Percentiles rank a stretch among this genome's conserved stretches.
phyloP scores from a whole-genome alignment of 441 rosid species.

The Populus trichocarpa region DNA sequence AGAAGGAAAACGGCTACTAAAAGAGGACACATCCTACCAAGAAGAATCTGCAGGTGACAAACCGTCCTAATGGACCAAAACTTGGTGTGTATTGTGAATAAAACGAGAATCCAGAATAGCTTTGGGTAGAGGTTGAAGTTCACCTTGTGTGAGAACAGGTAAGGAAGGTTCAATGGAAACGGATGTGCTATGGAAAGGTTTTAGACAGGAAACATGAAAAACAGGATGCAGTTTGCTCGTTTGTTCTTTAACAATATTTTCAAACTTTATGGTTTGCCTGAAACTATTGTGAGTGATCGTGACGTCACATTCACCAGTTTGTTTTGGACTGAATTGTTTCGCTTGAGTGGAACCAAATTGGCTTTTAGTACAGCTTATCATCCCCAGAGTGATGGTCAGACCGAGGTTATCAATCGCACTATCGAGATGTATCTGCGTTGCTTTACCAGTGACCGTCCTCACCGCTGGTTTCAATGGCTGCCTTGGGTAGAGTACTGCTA shows the following conservation, averaged over 20 bases:
- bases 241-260: neutral
- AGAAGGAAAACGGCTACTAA: neutral
- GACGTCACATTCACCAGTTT: neutral
- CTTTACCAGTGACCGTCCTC: too few species aligned
- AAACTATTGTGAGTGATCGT: neutral
- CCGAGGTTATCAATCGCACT: neutral
- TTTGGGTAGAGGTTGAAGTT: neutral
- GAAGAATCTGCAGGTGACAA: neutral
- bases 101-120: neutral
- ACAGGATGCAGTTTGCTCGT: neutral
- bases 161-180: neutral
- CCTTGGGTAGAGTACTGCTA: too few species aligned
- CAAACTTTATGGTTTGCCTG: neutral
- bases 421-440: neutral
- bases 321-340: neutral
- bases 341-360: neutral
- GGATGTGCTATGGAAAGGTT: neutral
- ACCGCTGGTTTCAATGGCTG: too few species aligned
- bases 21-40: neutral
- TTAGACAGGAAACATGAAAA: slow-evolving; percentile 12
- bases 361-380: neutral
- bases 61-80: neutral
- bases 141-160: accelerated
- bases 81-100: accelerated
- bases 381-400: neutral